Evolutionary conservation across 208 protist genomes (phyloP).

Genomic region (Acanthamoeba divionensis): DNA sequence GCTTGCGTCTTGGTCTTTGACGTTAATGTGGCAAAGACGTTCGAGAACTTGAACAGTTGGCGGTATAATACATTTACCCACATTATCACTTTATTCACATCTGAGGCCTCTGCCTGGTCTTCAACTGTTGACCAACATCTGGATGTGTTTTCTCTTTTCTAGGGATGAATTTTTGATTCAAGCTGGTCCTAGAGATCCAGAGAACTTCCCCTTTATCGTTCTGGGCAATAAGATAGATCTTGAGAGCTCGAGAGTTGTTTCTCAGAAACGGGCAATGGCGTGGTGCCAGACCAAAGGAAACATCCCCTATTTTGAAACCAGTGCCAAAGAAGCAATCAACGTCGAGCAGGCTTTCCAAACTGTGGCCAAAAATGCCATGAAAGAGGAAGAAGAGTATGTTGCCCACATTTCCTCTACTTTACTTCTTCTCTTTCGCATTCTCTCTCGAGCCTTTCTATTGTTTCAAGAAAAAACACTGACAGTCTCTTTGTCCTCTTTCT

Average conservation of each 20-base stretch:
- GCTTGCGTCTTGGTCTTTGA: constrained; percentile 89
- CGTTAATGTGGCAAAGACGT: constrained; percentile 81
- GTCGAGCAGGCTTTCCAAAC: constrained; percentile 97
- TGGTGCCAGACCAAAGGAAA: constrained; percentile 93
- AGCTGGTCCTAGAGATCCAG: constrained; percentile 82
- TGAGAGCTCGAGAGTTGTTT: constrained; percentile 85
- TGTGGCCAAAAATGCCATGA: constrained; percentile 75
- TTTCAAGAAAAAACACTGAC: background rate
- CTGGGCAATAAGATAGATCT: constrained; percentile 99
- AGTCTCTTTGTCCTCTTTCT: background rate
- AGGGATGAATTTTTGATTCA: constrained; percentile 97
- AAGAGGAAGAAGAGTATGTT: constrained; percentile 65
- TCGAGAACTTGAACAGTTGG: constrained; percentile 91
- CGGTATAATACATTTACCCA: no score
- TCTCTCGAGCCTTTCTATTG: background rate
- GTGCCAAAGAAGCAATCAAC: constrained; percentile 96
- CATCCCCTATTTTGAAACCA: constrained; percentile 97
- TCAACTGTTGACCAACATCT: no score
- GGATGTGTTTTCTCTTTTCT: no score
- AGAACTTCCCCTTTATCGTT: constrained; percentile 95
- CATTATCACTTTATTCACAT: no score
- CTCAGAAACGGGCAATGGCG: constrained; percentile 87
- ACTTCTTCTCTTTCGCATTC: background rate
- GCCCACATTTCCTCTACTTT: background rate
- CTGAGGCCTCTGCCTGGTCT: no score